Conservation (phyloP, 2,329 filamentous ascomycete genomes). For the Xylariaceae sp. region DNA sequence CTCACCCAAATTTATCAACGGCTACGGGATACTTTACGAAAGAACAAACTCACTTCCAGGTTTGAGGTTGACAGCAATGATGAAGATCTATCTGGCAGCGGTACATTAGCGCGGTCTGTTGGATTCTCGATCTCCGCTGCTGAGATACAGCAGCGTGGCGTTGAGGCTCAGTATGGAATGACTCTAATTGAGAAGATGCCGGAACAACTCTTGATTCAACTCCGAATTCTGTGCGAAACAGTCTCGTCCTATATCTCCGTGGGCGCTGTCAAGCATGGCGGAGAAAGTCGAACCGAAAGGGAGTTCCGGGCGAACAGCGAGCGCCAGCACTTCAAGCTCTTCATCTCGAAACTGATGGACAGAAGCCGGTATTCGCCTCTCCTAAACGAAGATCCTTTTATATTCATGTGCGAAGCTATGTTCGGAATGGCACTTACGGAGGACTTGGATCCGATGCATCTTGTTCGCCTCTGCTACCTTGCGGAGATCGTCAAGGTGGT, state of each 20-base stretch:
- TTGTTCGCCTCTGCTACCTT: constrained; percentile 81
- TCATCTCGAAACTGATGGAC: constrained; percentile 54
- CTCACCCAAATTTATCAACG: constrained; percentile 57
- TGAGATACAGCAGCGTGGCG: constrained; percentile 87
- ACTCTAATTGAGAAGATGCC: constrained; percentile 80
- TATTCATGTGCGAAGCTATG: constrained; percentile 75
- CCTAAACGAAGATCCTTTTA: constrained; percentile 65
- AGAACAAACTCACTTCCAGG: constrained; percentile 44
- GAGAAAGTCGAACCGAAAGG: constrained; percentile 55
- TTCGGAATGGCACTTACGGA: constrained; percentile 64
- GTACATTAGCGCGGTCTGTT: constrained; percentile 60
- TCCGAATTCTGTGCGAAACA: constrained; percentile 85
- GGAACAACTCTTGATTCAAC: constrained; percentile 75
- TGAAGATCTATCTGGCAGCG: constrained; percentile 49
- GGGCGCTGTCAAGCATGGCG: constrained; percentile 59
- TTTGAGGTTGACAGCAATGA: constrained; percentile 29
- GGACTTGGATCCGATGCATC: constrained; percentile 67
- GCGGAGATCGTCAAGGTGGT: constrained; percentile 85
- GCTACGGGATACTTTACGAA: constrained; percentile 52
- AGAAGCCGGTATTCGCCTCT: constrained; percentile 49
- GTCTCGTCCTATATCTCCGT: constrained; percentile 78
- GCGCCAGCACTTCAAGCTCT: constrained; percentile 70
- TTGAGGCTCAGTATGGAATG: constrained; percentile 65
- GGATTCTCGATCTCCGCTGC: constrained; percentile 82
- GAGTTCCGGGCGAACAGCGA: constrained; percentile 66